Base-by-base conservation (phyloP, 129 eudicot species). In the Chrysanthemum seticuspe region DNA sequence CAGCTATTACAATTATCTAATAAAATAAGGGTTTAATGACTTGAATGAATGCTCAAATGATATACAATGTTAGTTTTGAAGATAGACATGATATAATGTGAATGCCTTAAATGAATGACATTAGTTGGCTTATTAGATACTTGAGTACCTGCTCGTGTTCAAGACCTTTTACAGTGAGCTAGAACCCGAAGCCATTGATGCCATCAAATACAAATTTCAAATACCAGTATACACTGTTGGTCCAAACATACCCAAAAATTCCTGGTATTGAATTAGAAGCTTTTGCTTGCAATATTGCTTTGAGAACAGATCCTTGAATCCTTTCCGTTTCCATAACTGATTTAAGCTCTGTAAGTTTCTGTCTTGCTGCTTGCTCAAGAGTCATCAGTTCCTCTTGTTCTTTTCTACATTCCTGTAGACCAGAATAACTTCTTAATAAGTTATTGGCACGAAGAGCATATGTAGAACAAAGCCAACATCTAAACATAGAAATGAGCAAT, bases 241-340 rank as follows among this genome's bases (percentile, higher is more conserved):
- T 19, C 21, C 21, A 19, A 19, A 19, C 21, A 19, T 19, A 19
- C 21, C 97, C 98, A 84, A 87, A 85, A 64, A 94, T 94, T 55
- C 98, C 98, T 40, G 78, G 80, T 63, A 94, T 94, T 18, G 79
- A 59, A 75, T 90, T 94, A 15, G 87, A 68, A 67, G 83, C 89
- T 82, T 94, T 94, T 61, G 98, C 97, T 65, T 83, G 91, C 77
- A 90, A 47, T 55, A 94, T 83, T 75, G 94, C 97, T 90, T 86
- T 90, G 25, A 94, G 15, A 58, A 94, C 96, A 18, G 96, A 87
- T 31, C 96, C 96, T 34, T 94, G 98, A 69, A 73, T 94, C 85
- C 72, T 94, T 78, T 90, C 98, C 44, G 93, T 83, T 81, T 94
- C 97, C 85, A 87, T 75, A 53, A 83, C 83, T 49, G 98, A 86